Conservation (phyloP, 495 filamentous ascomycete species). For the Ramalina peruviana region DNA sequence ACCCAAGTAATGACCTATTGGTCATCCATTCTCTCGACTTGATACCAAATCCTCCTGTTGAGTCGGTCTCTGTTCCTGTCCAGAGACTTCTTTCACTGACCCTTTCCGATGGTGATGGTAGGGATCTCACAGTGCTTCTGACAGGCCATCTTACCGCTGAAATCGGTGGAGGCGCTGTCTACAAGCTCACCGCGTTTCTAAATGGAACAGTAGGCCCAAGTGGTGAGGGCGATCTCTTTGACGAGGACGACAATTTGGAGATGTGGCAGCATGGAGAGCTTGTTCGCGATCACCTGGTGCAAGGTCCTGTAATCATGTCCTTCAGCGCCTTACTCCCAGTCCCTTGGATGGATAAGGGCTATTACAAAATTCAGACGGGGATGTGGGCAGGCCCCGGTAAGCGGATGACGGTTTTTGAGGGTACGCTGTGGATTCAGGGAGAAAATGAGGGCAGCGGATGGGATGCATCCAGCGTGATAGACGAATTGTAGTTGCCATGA, state of each 20-base stretch:
- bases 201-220: background rate
- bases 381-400: no score
- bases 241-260: background rate
- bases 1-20: background rate
- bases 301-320: background rate
- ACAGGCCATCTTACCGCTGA: background rate
- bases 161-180: background rate
- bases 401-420: no score
- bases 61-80: background rate
- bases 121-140: background rate
- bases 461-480: no score
- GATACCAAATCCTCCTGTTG: background rate
- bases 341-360: no score
- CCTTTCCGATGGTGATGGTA: background rate
- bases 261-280: background rate
- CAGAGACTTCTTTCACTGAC: background rate
- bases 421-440: no score
- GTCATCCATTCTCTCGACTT: background rate
- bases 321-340: no score
- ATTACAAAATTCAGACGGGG: no score
- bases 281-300: background rate
- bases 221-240: background rate
- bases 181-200: background rate
- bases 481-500: no score
- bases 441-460: no score